Base-by-base conservation (phyloP, 805 yeast species). In the Saccharomyces jurei region DNA sequence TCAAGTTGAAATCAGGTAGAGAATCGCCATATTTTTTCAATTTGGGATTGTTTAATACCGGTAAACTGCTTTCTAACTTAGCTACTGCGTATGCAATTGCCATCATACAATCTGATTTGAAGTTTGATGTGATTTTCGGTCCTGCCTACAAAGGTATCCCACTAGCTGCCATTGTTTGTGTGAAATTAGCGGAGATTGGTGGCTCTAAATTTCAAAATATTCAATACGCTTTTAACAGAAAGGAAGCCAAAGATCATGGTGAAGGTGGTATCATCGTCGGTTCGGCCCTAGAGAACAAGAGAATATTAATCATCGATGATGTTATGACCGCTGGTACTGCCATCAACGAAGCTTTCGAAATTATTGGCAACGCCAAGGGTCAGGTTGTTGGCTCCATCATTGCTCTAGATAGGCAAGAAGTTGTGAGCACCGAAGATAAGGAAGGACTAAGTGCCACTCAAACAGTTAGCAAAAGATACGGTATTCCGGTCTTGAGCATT, bases 281-380 rank as follows among this genome's bases (percentile, higher is more conserved):
- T 41, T 82, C 87, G 49, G 71, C 81, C 5, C 79, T 92, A 63
- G 78, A 79, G 57, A 87, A 80, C 50, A 86, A 91, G 71, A 79
- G 79, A 57, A 81, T 92, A 26, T 75, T 94, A 64, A 88, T 94
- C 64, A 89, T 92, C 58, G 99, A 94, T 71, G 99, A 92, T 66
- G 97, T 94, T 47, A 91, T 92, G 84, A 92, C 98, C 56, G 98
- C 98, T 1, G 99, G 99, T 46, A 94, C 98, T 56, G 98, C 99
- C 50, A 90, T 91, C 69, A 87, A 87, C 63, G 98, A 94, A 74
- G 97, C 98, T 0, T 87, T 88, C 64, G 82, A 79, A 50, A 86
- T 94, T 64, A 89, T 94, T 63, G 71, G 65, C 4, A 72, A 73
- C 27, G 92, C 83, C 60, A 75, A 80, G 36, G 99, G 97, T 50